Conservation (phyloP, 2,329 filamentous ascomycete genomes). For the Monilinia aucupariae region DNA sequence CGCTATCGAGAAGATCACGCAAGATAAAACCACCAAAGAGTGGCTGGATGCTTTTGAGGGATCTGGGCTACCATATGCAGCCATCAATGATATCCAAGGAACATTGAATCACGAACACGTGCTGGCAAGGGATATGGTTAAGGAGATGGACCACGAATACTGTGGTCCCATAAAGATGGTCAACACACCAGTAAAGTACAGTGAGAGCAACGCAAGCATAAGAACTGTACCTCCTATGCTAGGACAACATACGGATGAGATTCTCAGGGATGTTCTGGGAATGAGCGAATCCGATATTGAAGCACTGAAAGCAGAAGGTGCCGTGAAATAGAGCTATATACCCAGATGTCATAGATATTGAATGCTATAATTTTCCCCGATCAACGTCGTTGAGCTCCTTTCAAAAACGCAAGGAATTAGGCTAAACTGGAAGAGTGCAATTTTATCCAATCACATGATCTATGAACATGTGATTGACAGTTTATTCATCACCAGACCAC, state of each 20-base stretch:
- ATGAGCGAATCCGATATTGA: constrained; percentile 55
- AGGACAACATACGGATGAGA: constrained; percentile 79
- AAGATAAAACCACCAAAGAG: constrained; percentile 73
- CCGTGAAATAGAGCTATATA: constrained; percentile 47
- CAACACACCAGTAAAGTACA: constrained; percentile 93
- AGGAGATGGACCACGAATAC: constrained; percentile 73
- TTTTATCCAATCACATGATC: constrained; percentile 17
- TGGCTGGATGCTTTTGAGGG: constrained; percentile 86
- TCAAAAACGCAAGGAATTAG: neutral
- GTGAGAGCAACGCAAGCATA: constrained; percentile 70
- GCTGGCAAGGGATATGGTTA: constrained; percentile 80
- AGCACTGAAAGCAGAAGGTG: constrained; percentile 58
- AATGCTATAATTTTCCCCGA: neutral
- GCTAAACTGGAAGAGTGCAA: neutral
- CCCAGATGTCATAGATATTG: neutral
- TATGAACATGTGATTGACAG: constrained; percentile 9
- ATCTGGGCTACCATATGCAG: constrained; percentile 89
- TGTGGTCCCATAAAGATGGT: constrained; percentile 87
- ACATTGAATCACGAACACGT: constrained; percentile 83
- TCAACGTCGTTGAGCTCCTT: neutral
- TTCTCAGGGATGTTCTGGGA: constrained; percentile 60
- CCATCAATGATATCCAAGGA: constrained; percentile 85
- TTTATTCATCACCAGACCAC: constrained; percentile 17
- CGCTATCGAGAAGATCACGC: constrained; percentile 70
- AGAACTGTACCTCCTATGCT: constrained; percentile 75